Evolutionary conservation across 345 rosid genomes (phyloP), one percentile per base, ranked within the genome.

Genomic region (Kandelia obovata): DNA sequence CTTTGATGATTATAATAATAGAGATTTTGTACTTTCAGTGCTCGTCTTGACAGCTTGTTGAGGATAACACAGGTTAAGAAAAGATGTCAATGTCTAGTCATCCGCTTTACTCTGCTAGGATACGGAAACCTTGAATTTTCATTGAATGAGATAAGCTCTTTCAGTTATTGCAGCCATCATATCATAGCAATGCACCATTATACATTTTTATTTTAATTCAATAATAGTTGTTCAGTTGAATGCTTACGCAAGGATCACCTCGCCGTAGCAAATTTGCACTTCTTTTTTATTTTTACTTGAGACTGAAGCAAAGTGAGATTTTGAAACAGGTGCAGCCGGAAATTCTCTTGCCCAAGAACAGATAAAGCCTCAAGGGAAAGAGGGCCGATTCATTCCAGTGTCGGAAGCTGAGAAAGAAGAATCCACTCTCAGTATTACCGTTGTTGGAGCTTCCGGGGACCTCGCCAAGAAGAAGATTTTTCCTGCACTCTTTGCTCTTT

Each of bases 361-460:
- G 28, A 60, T 57, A 9, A 71, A 66, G 21, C 64, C 74, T 70
- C 61, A 34, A 57, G 71, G 34, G 35, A 71, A 57, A 61, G 81
- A 81, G 56, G 57, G 43, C 43, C 16, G 5, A 5, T 74, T 75
- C n/a, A 17, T 62, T 52, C 58, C 75, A 32, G 27, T 70, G 46
- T 69, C 76, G 1, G 86, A 65, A 57, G 55, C 75, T 1, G 80
- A 34, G 72, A 71, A 81, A 64, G 61, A 52, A 28, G 80, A 77
- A 64, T 84, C 89, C 23, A 86, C 89, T 39, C 85, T 89, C 63
- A 86, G 90, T 84, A 83, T 93, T 65, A 93, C 94, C 25, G 94
- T 93, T 49, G 87, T 89, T 73, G 98, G 98, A 78, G 98, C 97
- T 66, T 93, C 97, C 3, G 97, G 97, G 46, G 98, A 93, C 77